Conservation (phyloP, 768 basidiomycete genomes). For the Suillus ampliporus region DNA sequence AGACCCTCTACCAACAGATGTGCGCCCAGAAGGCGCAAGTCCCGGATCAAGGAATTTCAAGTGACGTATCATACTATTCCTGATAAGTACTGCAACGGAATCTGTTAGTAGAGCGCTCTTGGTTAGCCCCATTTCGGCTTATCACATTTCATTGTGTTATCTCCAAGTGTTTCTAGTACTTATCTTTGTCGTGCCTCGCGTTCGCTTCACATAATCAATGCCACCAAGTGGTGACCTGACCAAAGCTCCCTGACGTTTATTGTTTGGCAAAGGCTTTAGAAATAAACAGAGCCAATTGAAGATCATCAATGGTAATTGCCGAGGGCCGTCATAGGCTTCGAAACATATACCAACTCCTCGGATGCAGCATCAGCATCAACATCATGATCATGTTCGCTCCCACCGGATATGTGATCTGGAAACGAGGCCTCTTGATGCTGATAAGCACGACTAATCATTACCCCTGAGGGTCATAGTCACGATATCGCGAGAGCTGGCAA, state of each 20-base stretch:
- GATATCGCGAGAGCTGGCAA: not conserved
- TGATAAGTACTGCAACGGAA: slow-evolving; percentile 1
- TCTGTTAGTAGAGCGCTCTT: not conserved
- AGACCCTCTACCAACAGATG: slow-evolving; percentile 1
- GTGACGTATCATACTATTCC: not conserved
- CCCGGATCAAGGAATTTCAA: not conserved
- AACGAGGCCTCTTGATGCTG: not conserved
- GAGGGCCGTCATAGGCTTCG: not conserved
- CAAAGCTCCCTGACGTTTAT: not conserved
- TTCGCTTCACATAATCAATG: not conserved
- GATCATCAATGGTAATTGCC: not conserved
- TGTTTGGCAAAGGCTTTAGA: slow-evolving; percentile 11
- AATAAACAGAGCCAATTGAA: slow-evolving; percentile 7
- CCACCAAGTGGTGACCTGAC: too few relatives aligned
- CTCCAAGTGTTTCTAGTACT: not conserved
- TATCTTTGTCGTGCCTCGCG: not conserved
- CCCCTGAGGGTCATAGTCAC: not conserved
- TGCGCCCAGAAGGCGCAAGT: not conserved
- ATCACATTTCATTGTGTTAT: not conserved
- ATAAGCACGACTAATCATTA: slow-evolving; percentile 3
- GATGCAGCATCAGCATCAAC: not conserved
- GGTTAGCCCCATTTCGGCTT: not conserved
- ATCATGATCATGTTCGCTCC: not conserved
- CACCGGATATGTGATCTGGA: slow-evolving; percentile 1
- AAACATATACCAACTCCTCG: not conserved